Base-by-base conservation (phyloP, 1,139 yeast species). In the Pichia sp. region DNA sequence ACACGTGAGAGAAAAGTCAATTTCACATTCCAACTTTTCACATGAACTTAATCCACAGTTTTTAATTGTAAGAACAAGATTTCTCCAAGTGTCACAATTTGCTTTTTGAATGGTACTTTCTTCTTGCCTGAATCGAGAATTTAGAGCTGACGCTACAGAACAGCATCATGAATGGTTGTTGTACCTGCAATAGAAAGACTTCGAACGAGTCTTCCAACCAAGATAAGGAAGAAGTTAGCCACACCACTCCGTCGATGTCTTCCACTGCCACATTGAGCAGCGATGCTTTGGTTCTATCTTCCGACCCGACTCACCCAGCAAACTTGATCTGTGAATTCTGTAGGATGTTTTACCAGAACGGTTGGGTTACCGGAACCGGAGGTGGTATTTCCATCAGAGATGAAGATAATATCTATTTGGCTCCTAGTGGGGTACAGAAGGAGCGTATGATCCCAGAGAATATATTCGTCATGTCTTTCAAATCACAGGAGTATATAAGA, bases 341-440 rank as follows among this genome's bases (percentile, higher is more conserved):
- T 68, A 76, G 81, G 51, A 73, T 81, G 33, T 89, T 92, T 67
- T 92, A 87, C 68, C 78, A 81, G 64, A 85, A 86, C 66, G 86
- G 88, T 55, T 91, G 97, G 97, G 95, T 90, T 60, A 87, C 96
- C 0, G 98, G 97, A 4, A 92, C 98, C 1, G 97, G 97, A 2
- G 98, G 98, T 30, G 97, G 97, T 3, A 85, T 92, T 64, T 87
- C 96, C 42, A 86, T 92, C 53, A 76, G 87, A 59, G 83, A 85
- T 52, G 76, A 70, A 3, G 76, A 82, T 56, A 66, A 75, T 44
- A 83, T 89, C 20, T 92, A 80, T 67, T 78, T 92, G 48, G 96
- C 97, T 0, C 98, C 98, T 2, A 88, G 96, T 8, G 98, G 98
- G 1, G 96, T 92, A 7, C 97, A 92, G 68, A 92, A 92, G 72